Evolutionary conservation across 2,329 filamentous ascomycete species (phyloP).

Genomic region (Colletotrichum limetticola): DNA sequence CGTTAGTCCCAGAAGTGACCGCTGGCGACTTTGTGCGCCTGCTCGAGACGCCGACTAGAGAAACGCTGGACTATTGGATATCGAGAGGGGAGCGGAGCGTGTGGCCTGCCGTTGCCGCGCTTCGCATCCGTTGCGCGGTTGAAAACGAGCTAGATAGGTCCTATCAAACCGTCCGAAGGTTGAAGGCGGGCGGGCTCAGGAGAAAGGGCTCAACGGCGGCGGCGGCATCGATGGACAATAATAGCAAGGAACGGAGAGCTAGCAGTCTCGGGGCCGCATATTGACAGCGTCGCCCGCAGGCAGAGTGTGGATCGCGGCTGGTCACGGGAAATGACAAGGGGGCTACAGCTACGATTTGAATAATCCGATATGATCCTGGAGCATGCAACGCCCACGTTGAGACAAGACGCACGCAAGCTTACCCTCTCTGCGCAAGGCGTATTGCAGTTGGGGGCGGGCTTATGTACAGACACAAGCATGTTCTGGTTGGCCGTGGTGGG

Average conservation of each 20-base stretch:
- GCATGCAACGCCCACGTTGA: neutral
- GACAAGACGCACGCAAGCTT: neutral
- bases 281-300: constrained; percentile 7
- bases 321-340: neutral
- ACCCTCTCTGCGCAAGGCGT: neutral
- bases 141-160: constrained; percentile 89
- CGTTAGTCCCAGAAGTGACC: constrained; percentile 83
- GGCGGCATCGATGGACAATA: constrained; percentile 28
- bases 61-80: constrained; percentile 87
- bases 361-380: neutral
- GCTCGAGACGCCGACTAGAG: constrained; percentile 83
- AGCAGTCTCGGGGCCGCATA: constrained; percentile 36
- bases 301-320: constrained; percentile 4
- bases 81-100: constrained; percentile 85
- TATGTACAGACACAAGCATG: constrained; percentile 1
- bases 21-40: constrained; percentile 79
- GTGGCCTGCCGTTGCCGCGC: constrained; percentile 87
- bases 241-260: constrained; percentile 34
- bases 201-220: constrained; percentile 51
- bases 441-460: constrained; percentile 5
- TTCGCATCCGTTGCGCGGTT: constrained; percentile 84
- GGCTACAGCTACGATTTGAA: neutral
- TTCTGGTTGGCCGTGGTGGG: neutral
- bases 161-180: constrained; percentile 80
- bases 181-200: constrained; percentile 63